phyloP scores from a whole-genome alignment of 2,329 filamentous ascomycete genomes.

The Phaeosphaeria sp. region DNA sequence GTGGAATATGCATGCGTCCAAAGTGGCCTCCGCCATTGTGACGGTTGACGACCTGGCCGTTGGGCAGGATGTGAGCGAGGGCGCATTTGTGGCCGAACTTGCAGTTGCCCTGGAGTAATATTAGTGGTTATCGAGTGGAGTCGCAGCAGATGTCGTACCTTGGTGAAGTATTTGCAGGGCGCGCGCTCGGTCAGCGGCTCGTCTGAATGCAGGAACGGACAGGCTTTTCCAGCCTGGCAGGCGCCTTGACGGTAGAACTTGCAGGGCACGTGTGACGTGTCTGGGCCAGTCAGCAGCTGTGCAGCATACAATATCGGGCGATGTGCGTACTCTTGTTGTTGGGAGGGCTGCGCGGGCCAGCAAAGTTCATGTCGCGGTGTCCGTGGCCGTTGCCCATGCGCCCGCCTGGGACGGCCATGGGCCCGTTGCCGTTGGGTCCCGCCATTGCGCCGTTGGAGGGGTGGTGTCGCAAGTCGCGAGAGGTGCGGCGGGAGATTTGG shows the following conservation, averaged over 20 bases:
- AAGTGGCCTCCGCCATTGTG: conserved; percentile 61
- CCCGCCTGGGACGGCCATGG: conserved; percentile 46
- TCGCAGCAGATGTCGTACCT: conserved; percentile 64
- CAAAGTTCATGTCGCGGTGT: conserved; percentile 48
- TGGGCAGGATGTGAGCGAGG: conserved; percentile 92
- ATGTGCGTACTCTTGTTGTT: conserved; percentile 56
- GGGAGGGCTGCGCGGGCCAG: conserved; percentile 54
- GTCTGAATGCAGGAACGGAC: conserved; percentile 94
- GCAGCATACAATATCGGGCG: background rate
- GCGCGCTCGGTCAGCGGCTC: conserved; percentile 84
- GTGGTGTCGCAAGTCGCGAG: conserved; percentile 39
- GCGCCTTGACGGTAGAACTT: conserved; percentile 98
- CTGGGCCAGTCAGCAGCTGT: conserved; percentile 56
- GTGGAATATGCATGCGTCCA: conserved; percentile 71
- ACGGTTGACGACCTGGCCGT: conserved; percentile 89
- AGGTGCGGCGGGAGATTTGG: conserved; percentile 34
- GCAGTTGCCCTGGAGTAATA: conserved; percentile 81
- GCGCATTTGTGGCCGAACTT: conserved; percentile 99
- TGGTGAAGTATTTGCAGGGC: conserved; percentile 97
- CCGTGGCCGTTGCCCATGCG: conserved; percentile 38
- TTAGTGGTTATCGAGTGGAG: background rate
- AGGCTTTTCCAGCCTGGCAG: conserved; percentile 94
- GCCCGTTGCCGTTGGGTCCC: conserved; percentile 43
- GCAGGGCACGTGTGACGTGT: conserved; percentile 97
- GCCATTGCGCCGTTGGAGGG: conserved; percentile 41